These are phyloP conservation scores for Lasiosphaeriaceae sp. DNA, from an alignment of 495 filamentous ascomycete species.

Conservation along the genomic window DNA sequence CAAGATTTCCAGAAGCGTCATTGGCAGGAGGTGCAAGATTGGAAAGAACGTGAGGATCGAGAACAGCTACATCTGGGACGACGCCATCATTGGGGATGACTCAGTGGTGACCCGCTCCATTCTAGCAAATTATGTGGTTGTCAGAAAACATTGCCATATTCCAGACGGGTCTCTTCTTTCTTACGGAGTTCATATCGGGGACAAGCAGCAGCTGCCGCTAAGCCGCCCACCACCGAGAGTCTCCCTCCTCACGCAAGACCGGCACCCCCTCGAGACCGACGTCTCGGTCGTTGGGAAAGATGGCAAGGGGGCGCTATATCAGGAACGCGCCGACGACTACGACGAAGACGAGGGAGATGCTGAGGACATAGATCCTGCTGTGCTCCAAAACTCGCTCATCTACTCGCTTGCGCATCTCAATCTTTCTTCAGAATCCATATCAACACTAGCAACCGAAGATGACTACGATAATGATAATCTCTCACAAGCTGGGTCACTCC, in stretches of 20 bases:
- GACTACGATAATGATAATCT: conserved; percentile 35
- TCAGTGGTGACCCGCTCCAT: conserved; percentile 68
- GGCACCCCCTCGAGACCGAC: conserved; percentile 48
- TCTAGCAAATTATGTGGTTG: conserved; percentile 61
- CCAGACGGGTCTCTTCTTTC: conserved; percentile 74
- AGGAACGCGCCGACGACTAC: conserved; percentile 44
- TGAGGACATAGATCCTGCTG: conserved; percentile 34
- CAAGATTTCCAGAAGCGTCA: conserved; percentile 63
- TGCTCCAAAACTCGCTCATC: conserved; percentile 48
- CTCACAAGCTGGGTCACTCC: conserved; percentile 11
- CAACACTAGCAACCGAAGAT: conserved; percentile 46
- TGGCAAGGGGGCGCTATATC: conserved; percentile 50
- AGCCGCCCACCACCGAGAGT: conserved; percentile 31
- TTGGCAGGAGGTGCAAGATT: conserved; percentile 81
- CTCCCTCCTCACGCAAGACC: conserved; percentile 30
- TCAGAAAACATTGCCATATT: conserved; percentile 68
- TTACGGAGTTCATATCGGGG: conserved; percentile 66
- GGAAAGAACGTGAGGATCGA: conserved; percentile 77
- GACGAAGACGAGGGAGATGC: conserved; percentile 51
- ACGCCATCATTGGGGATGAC: conserved; percentile 68
- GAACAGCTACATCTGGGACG: conserved; percentile 88
- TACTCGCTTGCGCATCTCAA: conserved; percentile 67
- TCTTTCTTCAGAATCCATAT: conserved; percentile 74
- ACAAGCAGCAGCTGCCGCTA: conserved; percentile 37
- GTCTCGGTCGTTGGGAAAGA: conserved; percentile 50